phyloP scores from a whole-genome alignment of 2,329 filamentous ascomycete genomes.

The Pseudogymnoascus sp. region DNA sequence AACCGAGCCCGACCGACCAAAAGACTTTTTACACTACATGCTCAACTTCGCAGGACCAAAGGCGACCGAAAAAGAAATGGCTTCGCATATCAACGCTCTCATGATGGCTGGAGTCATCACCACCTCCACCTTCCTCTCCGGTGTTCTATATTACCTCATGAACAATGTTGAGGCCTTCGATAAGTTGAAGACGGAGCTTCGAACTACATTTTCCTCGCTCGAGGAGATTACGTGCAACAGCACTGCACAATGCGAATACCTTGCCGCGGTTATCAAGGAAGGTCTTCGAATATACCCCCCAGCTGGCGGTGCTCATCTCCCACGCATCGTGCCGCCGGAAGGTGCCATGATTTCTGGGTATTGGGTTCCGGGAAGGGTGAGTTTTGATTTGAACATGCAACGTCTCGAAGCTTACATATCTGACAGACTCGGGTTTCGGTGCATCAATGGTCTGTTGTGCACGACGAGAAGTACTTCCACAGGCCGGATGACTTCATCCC shows the following conservation, averaged over 20 bases:
- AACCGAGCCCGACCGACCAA: background rate
- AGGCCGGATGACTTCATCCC: slow-evolving; percentile 20
- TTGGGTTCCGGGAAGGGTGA: slow-evolving; percentile 21
- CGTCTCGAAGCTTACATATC: background rate
- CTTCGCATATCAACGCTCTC: slow-evolving; percentile 10
- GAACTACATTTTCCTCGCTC: slow-evolving; percentile 31
- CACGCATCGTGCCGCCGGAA: slow-evolving; percentile 18
- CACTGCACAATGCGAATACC: slow-evolving; percentile 25
- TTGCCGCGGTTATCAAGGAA: slow-evolving; percentile 33
- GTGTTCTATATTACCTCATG: slow-evolving; percentile 35
- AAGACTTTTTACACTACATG: slow-evolving; percentile 21
- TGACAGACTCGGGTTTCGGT: slow-evolving; percentile 21
- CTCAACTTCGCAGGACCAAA: slow-evolving; percentile 16
- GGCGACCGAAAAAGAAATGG: slow-evolving; percentile 16
- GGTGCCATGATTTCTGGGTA: slow-evolving; percentile 18
- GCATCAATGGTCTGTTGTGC: slow-evolving; percentile 20
- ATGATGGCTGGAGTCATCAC: slow-evolving; percentile 46
- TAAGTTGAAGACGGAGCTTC: slow-evolving; percentile 37
- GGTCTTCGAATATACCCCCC: slow-evolving; percentile 30
- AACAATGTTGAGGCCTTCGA: slow-evolving; percentile 31
- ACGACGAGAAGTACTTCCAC: slow-evolving; percentile 17
- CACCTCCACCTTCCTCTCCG: slow-evolving; percentile 41
- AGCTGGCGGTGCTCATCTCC: slow-evolving; percentile 16
- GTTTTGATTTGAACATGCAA: background rate
- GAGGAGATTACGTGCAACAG: slow-evolving; percentile 21